Evolutionary conservation across 345 rosid species (phyloP), one percentile per base, ranked within the genome.

Genomic region (Excoecaria cochinchinensis): DNA sequence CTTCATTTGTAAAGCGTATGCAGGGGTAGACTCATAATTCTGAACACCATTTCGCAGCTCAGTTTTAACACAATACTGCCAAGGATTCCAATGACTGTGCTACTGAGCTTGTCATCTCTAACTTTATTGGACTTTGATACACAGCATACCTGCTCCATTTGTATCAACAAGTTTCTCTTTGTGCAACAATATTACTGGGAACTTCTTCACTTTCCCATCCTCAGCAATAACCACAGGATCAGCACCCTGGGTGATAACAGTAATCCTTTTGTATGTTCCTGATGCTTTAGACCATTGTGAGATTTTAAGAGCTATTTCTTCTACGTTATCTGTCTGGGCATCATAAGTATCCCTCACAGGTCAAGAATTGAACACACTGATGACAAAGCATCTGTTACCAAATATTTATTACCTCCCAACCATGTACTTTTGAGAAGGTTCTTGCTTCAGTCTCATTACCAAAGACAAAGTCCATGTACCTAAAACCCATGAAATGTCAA

Each of bases 371-470:
- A 44, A 55, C 5, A 55, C 58, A 55, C 58, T 6, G 16, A 19
- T 1, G 3, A 55, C 48, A 44, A 38, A 39, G 15, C 22, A 40
- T 65, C 63, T 50, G n/a, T 60, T 69, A 10, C 51, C 52, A 51
- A n/a, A 58, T 13, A 44, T 9, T 21, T 25, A 2, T 76, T 77
- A 95, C 98, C 97, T 95, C 91, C 98, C 99, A 95, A 42, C 99
- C 98, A 69, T 89, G 94, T 88, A 91, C 99, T 81, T 84, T 90
- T 17, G 99, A 76, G 80, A 93, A 93, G 75, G 96, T 90, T 83
- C 89, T 88, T 36, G 98, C 98, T 83, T 95, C 99, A 0, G 97
- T 91, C 87, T 95, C 98, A 58, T 91, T 95, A 22, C 98, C 99
- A 81, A 95, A 95, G 66, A 95, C 87, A 77, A 75, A 87, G 87